Evolutionary conservation across 495 filamentous ascomycete genomes (phyloP).

Genomic region (Haplographium delicatum): DNA sequence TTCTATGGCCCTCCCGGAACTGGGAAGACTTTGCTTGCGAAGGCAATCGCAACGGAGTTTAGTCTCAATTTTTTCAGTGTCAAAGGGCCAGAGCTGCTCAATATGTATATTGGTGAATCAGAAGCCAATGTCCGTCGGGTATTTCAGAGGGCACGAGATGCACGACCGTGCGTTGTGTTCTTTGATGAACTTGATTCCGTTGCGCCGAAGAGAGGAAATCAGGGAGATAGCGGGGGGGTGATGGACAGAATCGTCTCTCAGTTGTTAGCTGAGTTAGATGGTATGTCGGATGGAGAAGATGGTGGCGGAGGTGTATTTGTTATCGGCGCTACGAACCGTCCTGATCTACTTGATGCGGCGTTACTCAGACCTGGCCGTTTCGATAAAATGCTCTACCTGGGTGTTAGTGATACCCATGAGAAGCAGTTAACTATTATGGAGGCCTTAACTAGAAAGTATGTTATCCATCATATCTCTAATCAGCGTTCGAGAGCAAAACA

Average conservation of each 20-base stretch:
- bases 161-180: constrained; percentile 96
- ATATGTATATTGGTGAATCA: constrained; percentile 99
- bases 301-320: constrained; percentile 90
- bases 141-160: constrained; percentile 91
- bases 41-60: constrained; percentile 97
- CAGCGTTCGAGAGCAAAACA: constrained; percentile 14
- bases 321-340: constrained; percentile 93
- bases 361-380: constrained; percentile 88
- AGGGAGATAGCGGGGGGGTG: constrained; percentile 95
- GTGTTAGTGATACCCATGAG: constrained; percentile 92
- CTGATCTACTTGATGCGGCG: constrained; percentile 88
- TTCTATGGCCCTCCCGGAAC: constrained; percentile 98
- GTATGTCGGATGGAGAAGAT: constrained; percentile 91
- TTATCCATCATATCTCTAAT: constrained; percentile 15
- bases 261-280: constrained; percentile 89
- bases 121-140: constrained; percentile 96
- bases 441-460: constrained; percentile 86
- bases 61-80: constrained; percentile 98
- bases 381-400: constrained; percentile 98
- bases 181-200: constrained; percentile 98
- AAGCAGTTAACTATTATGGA: constrained; percentile 94
- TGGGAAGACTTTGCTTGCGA: constrained; percentile 93
- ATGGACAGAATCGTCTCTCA: constrained; percentile 99
- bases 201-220: constrained; percentile 94
- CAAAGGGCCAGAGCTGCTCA: constrained; percentile 94